A percentile compares a stretch with the other conserved stretches of the same genome.
These are phyloP conservation scores for Globisporangium megalacanthum DNA, from an alignment of 352 stramenopile genomes.

Conservation along the genomic window DNA sequence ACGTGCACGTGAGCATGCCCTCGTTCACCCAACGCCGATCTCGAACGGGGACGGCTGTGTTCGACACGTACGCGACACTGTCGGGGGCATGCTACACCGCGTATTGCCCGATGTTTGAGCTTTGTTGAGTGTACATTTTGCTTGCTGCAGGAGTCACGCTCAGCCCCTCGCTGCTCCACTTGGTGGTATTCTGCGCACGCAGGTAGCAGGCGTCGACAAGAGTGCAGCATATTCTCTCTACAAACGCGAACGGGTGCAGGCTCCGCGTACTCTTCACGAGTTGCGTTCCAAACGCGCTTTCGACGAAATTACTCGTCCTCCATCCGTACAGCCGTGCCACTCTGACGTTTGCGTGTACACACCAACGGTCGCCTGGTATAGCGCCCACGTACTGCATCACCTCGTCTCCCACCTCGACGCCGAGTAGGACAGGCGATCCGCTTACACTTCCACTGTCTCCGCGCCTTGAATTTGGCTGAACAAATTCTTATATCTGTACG, in stretches of 20 bases:
- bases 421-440: neutral
- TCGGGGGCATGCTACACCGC: no score
- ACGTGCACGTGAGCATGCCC: no score
- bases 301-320: slow-evolving; percentile 9
- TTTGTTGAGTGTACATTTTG: neutral
- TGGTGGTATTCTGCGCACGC: neutral
- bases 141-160: neutral
- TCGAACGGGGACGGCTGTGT: no score
- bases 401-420: neutral
- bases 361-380: neutral
- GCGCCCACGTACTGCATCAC: neutral
- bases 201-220: slow-evolving; percentile 4
- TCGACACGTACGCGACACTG: no score
- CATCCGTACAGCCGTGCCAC: neutral
- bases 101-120: no score
- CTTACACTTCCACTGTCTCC: neutral
- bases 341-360: neutral
- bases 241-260: slow-evolving; percentile 2
- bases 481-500: neutral
- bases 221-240: slow-evolving; percentile 1
- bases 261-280: slow-evolving; percentile 1
- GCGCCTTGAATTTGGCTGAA: neutral
- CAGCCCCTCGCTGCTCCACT: neutral
- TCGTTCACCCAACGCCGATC: no score
- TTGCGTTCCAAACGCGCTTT: slow-evolving; percentile 5